A percentile compares a stretch with the other conserved stretches of the same genome.
Conservation (phyloP, 495 filamentous ascomycete species). For the Neurospora discreta region DNA sequence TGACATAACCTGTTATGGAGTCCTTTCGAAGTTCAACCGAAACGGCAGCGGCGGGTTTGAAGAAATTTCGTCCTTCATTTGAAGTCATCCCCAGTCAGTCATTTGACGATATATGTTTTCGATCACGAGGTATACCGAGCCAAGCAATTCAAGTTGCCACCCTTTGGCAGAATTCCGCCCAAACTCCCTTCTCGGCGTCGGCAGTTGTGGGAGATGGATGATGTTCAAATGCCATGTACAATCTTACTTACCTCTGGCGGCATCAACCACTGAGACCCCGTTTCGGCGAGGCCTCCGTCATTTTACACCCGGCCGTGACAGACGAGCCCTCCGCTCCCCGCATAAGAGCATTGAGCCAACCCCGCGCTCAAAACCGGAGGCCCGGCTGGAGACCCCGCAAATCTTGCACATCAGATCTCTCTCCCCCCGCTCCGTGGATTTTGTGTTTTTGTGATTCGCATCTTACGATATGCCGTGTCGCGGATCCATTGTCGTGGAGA, state of each 20-base stretch:
- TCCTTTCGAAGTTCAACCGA: neutral
- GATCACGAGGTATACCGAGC: neutral
- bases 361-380: neutral
- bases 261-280: neutral
- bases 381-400: neutral
- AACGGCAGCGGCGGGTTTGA: neutral
- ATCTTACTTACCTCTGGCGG: neutral
- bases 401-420: neutral
- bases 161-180: neutral
- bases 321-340: neutral
- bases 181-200: neutral
- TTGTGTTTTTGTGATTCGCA: neutral
- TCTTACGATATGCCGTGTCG: neutral
- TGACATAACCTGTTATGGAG: neutral
- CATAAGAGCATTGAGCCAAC: neutral
- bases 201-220: neutral
- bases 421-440: neutral
- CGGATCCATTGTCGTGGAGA: neutral
- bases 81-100: neutral
- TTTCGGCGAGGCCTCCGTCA: neutral
- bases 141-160: neutral
- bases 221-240: neutral
- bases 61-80: neutral
- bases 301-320: neutral
- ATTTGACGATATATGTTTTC: neutral